A percentile compares a stretch with the other conserved stretches of the same genome.
Evolutionary conservation across 2,329 filamentous ascomycete genomes (phyloP).

Genomic region (Monosporascus ibericus): DNA sequence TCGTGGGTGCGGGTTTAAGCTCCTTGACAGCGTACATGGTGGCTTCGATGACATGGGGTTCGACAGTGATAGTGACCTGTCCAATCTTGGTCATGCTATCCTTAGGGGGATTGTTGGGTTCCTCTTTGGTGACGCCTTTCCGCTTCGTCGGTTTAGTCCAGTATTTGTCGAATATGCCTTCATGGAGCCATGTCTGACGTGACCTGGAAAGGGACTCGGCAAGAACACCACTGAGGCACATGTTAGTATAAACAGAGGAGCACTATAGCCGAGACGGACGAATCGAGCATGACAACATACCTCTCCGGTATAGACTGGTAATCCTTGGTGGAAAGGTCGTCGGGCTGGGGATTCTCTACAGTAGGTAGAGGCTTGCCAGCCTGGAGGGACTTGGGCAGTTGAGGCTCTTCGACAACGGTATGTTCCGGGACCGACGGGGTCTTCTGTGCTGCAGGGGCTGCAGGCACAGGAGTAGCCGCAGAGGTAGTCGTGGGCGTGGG

Average conservation of each 20-base stretch:
- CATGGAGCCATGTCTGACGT: constrained; percentile 64
- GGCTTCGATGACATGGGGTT: constrained; percentile 74
- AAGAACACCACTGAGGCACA: constrained; percentile 58
- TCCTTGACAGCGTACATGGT: constrained; percentile 68
- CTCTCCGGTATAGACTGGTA: constrained; percentile 72
- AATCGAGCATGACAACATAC: constrained; percentile 31
- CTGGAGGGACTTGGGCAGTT: constrained; percentile 57
- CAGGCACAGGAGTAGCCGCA: constrained; percentile 20
- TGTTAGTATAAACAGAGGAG: constrained; percentile 12
- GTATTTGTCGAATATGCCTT: constrained; percentile 70
- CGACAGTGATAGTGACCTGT: constrained; percentile 66
- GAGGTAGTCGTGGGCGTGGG: constrained; percentile 47
- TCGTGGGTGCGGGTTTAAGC: constrained; percentile 40
- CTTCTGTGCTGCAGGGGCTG: constrained; percentile 15
- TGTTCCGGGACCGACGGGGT: constrained; percentile 27
- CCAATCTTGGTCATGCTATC: constrained; percentile 70
- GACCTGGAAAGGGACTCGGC: constrained; percentile 68
- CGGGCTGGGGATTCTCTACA: constrained; percentile 59
- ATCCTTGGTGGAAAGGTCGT: constrained; percentile 55
- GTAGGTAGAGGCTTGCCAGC: constrained; percentile 66
- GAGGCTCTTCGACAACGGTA: constrained; percentile 28
- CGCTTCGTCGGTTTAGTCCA: constrained; percentile 69
- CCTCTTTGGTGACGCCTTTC: constrained; percentile 58
- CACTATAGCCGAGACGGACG: neutral
- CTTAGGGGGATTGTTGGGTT: constrained; percentile 61